Evolutionary conservation across 192 early-diverging fungal species (phyloP).

Genomic region (Piromyces sp.): DNA sequence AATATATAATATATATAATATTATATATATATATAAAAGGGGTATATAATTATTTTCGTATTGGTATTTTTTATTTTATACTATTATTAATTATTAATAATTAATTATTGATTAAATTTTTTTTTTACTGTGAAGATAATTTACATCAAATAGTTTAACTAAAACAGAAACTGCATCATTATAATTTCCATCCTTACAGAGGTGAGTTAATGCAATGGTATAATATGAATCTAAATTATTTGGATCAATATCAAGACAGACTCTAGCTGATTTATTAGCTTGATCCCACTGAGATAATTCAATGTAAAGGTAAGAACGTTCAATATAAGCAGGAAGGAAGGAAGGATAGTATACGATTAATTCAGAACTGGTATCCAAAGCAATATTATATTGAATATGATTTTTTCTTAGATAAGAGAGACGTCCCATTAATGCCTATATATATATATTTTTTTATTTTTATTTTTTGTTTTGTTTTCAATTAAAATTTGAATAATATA

Average conservation of each 20-base stretch:
- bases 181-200: neutral
- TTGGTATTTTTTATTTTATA: too few species aligned
- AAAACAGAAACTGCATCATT: neutral
- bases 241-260: neutral
- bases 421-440: conserved; percentile 21
- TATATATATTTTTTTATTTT: too few species aligned
- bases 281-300: conserved; percentile 27
- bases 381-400: conserved; percentile 12
- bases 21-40: too few species aligned
- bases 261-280: conserved; percentile 16
- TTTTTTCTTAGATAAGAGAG: conserved; percentile 12
- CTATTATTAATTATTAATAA: too few species aligned
- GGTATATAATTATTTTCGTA: too few species aligned
- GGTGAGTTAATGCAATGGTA: neutral
- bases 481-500: too few species aligned
- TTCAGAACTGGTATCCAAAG: conserved; percentile 24
- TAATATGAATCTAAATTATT: neutral
- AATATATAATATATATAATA: too few species aligned
- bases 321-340: conserved; percentile 31
- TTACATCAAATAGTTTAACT: neutral
- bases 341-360: conserved; percentile 20
- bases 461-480: too few species aligned
- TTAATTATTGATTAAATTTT: too few species aligned
- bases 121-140: too few species aligned
- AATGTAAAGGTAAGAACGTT: conserved; percentile 23